Percentiles rank a stretch among this genome's conserved stretches.
Conservation (phyloP, 106 monocot species). For the Gastrodia elata region DNA sequence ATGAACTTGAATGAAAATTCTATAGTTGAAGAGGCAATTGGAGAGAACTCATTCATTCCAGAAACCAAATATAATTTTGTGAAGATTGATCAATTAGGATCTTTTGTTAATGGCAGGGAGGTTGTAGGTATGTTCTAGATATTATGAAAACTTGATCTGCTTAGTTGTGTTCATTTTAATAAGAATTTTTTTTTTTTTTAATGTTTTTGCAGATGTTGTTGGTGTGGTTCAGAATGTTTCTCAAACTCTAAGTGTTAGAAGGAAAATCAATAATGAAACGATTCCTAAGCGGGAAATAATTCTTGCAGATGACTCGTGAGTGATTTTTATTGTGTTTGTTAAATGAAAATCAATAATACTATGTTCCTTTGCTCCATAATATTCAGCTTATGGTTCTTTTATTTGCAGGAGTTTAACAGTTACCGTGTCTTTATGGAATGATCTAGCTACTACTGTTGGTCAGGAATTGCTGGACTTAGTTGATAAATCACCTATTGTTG, state of each 20-base stretch:
- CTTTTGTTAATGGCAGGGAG: conserved; percentile 83
- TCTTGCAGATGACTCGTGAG: conserved; percentile 93
- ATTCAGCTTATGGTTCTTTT: neutral
- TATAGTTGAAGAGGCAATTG: conserved; percentile 73
- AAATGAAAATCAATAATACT: neutral
- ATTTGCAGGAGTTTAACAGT: conserved; percentile 68
- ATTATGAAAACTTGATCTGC: neutral
- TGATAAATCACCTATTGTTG: conserved; percentile 56
- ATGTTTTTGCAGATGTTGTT: conserved; percentile 47
- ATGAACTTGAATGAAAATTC: conserved; percentile 92
- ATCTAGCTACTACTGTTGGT: conserved; percentile 73
- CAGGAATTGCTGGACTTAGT: conserved; percentile 76
- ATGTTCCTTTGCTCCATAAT: neutral
- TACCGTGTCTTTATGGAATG: conserved; percentile 73
- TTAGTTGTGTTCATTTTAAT: neutral
- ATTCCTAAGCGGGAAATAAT: conserved; percentile 89
- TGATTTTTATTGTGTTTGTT: neutral
- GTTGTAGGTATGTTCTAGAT: conserved; percentile 61
- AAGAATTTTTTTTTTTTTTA: neutral
- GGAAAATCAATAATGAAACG: conserved; percentile 86
- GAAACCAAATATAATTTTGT: conserved; percentile 75
- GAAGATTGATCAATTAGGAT: conserved; percentile 69
- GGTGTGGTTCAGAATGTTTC: conserved; percentile 85
- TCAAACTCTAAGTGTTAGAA: conserved; percentile 63
- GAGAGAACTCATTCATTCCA: conserved; percentile 51